Conservation (phyloP, 2,329 filamentous ascomycete species). For the Aspergillus clavatus region DNA sequence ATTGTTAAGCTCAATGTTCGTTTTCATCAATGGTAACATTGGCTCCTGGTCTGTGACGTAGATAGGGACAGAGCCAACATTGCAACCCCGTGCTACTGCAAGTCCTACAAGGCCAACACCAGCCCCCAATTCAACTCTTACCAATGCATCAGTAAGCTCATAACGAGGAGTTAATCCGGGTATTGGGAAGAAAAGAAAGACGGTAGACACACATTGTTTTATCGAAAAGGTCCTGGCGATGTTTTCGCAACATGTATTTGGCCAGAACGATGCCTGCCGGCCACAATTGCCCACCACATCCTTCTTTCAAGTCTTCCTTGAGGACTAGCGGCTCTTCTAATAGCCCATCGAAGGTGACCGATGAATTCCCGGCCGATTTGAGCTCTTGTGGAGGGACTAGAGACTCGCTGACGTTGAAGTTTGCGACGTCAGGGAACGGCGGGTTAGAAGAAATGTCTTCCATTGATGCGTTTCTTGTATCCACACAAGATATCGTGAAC, state of each 20-base stretch:
- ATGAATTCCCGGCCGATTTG: conserved; percentile 50
- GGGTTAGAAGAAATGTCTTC: conserved; percentile 8
- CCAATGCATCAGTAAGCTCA: conserved; percentile 6
- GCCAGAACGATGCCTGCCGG: conserved; percentile 85
- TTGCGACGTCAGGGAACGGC: conserved; percentile 22
- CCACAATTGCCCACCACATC: conserved; percentile 93
- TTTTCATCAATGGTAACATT: conserved; percentile 80
- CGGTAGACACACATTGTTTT: conserved; percentile 65
- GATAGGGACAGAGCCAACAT: conserved; percentile 51
- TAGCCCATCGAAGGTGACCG: conserved; percentile 66
- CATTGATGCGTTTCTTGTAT: conserved; percentile 3
- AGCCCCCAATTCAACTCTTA: conserved; percentile 82
- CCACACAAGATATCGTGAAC: neutral
- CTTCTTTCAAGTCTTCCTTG: conserved; percentile 78
- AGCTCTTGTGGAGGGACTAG: conserved; percentile 51
- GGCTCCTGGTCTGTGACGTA: conserved; percentile 81
- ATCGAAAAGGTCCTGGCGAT: conserved; percentile 56
- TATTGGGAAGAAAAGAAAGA: neutral
- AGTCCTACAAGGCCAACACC: conserved; percentile 81
- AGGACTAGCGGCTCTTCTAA: conserved; percentile 66
- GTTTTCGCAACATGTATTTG: conserved; percentile 77
- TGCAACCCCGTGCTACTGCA: conserved; percentile 54
- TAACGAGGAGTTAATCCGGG: neutral
- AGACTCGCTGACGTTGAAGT: conserved; percentile 49
- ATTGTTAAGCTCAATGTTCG: conserved; percentile 78